Conservation (phyloP, 495 filamentous ascomycete genomes). For the Aspergillus baeticus region DNA sequence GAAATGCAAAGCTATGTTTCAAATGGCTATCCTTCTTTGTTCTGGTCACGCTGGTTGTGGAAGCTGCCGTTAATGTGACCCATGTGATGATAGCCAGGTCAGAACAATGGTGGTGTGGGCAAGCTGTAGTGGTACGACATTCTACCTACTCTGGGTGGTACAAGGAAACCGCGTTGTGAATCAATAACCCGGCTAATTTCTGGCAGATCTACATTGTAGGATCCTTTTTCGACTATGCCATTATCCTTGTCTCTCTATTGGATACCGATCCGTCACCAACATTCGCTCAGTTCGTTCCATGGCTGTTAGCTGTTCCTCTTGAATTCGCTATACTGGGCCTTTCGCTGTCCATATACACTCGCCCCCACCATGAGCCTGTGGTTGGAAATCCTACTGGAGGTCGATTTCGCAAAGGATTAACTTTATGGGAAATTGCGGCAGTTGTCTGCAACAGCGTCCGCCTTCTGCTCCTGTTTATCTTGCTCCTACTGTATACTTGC, state of each 20-base stretch:
- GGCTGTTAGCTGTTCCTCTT: conserved; percentile 63
- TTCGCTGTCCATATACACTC: conserved; percentile 60
- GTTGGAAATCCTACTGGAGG: conserved; percentile 54
- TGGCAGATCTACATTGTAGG: conserved; percentile 76
- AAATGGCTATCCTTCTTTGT: conserved; percentile 67
- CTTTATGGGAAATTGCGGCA: conserved; percentile 64
- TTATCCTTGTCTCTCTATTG: conserved; percentile 75
- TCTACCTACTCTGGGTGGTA: conserved; percentile 2
- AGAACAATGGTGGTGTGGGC: conserved; percentile 87
- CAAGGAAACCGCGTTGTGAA: neutral
- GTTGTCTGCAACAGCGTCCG: conserved; percentile 59
- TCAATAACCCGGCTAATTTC: conserved; percentile 16
- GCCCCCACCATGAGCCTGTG: conserved; percentile 55
- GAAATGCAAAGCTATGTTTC: conserved; percentile 63
- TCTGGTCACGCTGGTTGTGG: conserved; percentile 70
- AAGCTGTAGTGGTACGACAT: conserved; percentile 73
- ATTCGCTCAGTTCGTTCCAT: conserved; percentile 68
- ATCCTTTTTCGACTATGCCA: conserved; percentile 70
- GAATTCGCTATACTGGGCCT: conserved; percentile 68
- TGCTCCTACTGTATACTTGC: conserved; percentile 59
- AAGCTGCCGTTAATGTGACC: conserved; percentile 69
- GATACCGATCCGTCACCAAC: conserved; percentile 76
- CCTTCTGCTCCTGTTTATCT: conserved; percentile 54
- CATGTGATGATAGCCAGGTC: conserved; percentile 68
- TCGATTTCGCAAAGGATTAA: conserved; percentile 48